These are phyloP conservation scores for Stipa capillata DNA, from an alignment of 176 grass and related monocot species.

Conservation along the genomic window DNA sequence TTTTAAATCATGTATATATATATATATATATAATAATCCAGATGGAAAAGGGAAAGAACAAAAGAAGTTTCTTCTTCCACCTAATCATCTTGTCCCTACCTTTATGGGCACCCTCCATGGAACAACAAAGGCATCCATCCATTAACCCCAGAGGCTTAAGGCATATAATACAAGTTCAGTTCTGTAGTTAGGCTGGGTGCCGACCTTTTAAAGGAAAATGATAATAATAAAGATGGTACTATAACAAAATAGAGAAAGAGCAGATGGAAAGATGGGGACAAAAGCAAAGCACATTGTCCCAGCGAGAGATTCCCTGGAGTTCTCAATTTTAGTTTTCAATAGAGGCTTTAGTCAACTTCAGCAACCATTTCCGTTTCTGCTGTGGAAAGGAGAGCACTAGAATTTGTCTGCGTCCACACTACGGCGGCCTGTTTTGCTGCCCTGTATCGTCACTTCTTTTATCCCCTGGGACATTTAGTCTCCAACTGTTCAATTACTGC, in stretches of 20 bases:
- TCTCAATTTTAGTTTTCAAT: neutral
- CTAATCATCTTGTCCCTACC: conserved; percentile 9
- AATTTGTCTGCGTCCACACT: neutral
- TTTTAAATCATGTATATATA: too few relatives aligned
- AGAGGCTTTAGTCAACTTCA: neutral
- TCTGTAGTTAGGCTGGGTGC: neutral
- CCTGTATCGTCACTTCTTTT: too few relatives aligned
- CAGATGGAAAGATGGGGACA: conserved; percentile 12
- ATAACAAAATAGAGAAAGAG: neutral
- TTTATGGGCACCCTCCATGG: conserved; percentile 18
- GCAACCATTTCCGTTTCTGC: too few relatives aligned
- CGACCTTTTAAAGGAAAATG: neutral
- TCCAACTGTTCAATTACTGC: too few relatives aligned
- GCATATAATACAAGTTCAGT: neutral
- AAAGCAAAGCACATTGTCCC: conserved; percentile 5
- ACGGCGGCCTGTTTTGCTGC: neutral
- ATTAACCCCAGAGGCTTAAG: neutral
- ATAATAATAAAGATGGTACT: neutral
- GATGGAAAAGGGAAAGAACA: neutral
- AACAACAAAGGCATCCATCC: conserved; percentile 8
- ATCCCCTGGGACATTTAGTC: too few relatives aligned
- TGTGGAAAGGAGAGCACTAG: too few relatives aligned
- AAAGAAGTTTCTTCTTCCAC: neutral
- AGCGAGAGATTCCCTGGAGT: conserved; percentile 16
- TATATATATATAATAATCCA: too few relatives aligned